Base-by-base conservation (phyloP, 2,329 filamentous ascomycete species). In the Fusarium mangiferae region DNA sequence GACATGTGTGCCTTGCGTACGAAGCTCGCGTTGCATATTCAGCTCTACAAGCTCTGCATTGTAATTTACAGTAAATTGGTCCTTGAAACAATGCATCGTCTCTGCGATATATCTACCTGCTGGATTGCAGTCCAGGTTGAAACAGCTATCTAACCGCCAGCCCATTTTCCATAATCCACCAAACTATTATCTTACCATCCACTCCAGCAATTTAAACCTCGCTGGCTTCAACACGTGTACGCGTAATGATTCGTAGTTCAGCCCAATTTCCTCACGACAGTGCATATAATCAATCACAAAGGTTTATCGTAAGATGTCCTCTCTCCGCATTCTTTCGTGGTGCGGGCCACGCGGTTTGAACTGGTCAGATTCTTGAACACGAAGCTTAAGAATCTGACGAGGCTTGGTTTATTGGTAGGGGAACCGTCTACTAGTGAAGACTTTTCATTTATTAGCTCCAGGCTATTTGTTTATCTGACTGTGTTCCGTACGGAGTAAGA, bases 161-260 rank as follows among this genome's bases (percentile, higher is more conserved):
- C 48, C 45, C 20, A 42, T 30, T 33, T 33, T 8, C 22, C 22
- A 42, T 17, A 33, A 22, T 13, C 44, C 30, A 44, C 28, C 22
- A 61, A 49, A 30, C 66, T 59, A 66, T 52, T 59, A 48, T 70
- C 66, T 70, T 70, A 70, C 67, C 67, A 70, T 9, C 67, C 67
- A 59, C 46, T 59, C 30, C 38, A 66, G 24, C 11, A 38, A 17
- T 39, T 35, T n/a, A 30, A 46, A 55, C n/a, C 41, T 69, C 44
- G 38, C 30, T 11, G 18, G 14, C 20, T 45, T 33, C 35, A 22
- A 59, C 59, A 70, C 52, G 59, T 60, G 66, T 59, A 66, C 66
- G 52, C 59, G 66, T 66, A 66, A 38, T 30, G 20, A 28, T 39
- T 36, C 51, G 28, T 44, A 13, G 13, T 28, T 14, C 15, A 39